These are phyloP conservation scores for Boletus rex-veris DNA, from an alignment of 768 basidiomycete genomes.

Conservation along the genomic window DNA sequence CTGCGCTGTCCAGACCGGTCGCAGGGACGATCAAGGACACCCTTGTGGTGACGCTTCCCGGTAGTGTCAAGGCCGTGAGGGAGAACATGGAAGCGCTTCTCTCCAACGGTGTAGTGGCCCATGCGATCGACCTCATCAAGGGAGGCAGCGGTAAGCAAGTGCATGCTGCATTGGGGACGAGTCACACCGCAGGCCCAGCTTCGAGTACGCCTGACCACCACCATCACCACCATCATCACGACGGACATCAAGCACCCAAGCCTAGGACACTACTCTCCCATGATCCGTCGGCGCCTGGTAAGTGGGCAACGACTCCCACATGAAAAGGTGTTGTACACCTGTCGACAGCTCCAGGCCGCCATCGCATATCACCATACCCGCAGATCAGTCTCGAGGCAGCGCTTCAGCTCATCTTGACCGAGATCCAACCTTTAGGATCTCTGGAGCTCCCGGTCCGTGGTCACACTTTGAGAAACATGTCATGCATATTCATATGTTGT, in stretches of 20 bases:
- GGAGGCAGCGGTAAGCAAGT: slow-evolving; percentile 63
- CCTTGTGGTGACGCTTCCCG: slow-evolving; percentile 78
- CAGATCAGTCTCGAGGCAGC: slow-evolving; percentile 66
- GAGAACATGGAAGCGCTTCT: slow-evolving; percentile 71
- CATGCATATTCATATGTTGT: not conserved
- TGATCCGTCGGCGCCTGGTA: slow-evolving; percentile 68
- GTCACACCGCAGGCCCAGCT: slow-evolving; percentile 15
- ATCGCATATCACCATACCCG: slow-evolving; percentile 74
- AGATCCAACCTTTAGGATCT: slow-evolving; percentile 42
- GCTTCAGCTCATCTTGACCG: slow-evolving; percentile 48
- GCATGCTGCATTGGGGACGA: slow-evolving; percentile 47
- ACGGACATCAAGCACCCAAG: slow-evolving; percentile 45
- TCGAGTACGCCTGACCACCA: slow-evolving; percentile 26
- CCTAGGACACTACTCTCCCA: slow-evolving; percentile 61
- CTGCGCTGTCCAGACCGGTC: slow-evolving; percentile 78
- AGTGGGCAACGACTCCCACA: slow-evolving; percentile 15
- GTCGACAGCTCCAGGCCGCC: slow-evolving; percentile 59
- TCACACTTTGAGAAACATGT: not conserved
- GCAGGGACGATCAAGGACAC: slow-evolving; percentile 68
- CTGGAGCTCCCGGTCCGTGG: slow-evolving; percentile 43
- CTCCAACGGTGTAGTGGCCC: slow-evolving; percentile 52
- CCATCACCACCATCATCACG: slow-evolving; percentile 28
- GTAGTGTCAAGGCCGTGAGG: slow-evolving; percentile 79
- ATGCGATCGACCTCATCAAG: slow-evolving; percentile 68
- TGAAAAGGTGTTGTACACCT: not conserved